Evolutionary conservation across 768 basidiomycete species (phyloP), one percentile per base, ranked within the genome.

Genomic region (Sarcodon aspratus): DNA sequence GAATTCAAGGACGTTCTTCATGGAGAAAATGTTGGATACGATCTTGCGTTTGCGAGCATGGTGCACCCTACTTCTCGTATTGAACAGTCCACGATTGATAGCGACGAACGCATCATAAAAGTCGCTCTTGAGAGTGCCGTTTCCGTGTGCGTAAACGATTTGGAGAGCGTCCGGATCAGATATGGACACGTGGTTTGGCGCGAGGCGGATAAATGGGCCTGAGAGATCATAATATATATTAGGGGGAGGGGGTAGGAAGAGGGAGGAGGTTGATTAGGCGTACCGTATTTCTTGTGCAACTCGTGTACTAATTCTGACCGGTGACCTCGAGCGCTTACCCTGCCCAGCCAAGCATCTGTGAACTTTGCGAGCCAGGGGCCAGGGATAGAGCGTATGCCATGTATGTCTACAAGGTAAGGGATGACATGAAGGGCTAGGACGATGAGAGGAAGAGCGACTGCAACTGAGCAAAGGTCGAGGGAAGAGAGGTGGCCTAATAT

Each of bases 21-120:
- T 78, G 0, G 80, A 79, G 60, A 85, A 84, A 54, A 83, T 78
- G 53, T 85, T 77, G 0, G 85, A 79, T 35, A 91, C 73, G 48
- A 92, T 82, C 65, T 91, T 92, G 64, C 91, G 81, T 66, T 93
- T 95, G 38, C 91, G 79, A 6, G 86, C 74, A 61, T 95, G 91
- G 50, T 90, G 85, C 6, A 65, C 59, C 33, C 88, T 78, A 58
- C 85, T 77, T 42, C 88, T 79, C 13, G 84, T 85, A 62, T 82
- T 87, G 75, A 89, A 88, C 31, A 89, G 66, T 1, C 84, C 83
- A 67, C 60, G 59, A 47, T 57, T 58, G 49, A 66, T 64, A 38
- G 65, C 63, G 12, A 66, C 65, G 50, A 66, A 65, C 1, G 66
- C 66, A 40, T 67, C 66, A 54, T 70, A 75, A 57, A 74, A 76